A percentile compares a stretch with the other conserved stretches of the same genome.
These are phyloP conservation scores for Aureobasidium sp. DNA, from an alignment of 2,329 filamentous ascomycete genomes.

Conservation along the genomic window DNA sequence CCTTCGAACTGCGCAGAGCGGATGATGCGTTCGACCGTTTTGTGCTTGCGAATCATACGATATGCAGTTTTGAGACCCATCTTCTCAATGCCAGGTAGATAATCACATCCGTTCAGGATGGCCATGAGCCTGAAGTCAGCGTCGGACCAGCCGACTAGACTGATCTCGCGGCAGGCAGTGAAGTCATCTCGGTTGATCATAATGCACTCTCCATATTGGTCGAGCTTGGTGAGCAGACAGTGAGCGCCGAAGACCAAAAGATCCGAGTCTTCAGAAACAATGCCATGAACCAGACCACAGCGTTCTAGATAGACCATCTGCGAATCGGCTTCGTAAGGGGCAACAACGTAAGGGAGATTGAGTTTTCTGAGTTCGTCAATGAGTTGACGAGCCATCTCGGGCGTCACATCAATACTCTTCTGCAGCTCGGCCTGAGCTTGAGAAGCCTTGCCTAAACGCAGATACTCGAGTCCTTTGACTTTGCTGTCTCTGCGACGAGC, in stretches of 20 bases:
- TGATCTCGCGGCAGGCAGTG: constrained; percentile 78
- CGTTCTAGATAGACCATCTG: constrained; percentile 91
- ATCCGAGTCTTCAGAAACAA: constrained; percentile 94
- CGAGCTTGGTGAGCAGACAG: constrained; percentile 83
- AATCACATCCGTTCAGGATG: constrained; percentile 93
- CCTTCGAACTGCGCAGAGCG: constrained; percentile 82
- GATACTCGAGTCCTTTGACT: constrained; percentile 64
- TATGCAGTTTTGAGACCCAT: constrained; percentile 93
- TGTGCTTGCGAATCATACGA: constrained; percentile 81
- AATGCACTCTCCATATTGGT: constrained; percentile 85
- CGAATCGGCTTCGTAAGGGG: constrained; percentile 95
- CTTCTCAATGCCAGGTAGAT: constrained; percentile 74
- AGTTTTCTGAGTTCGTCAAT: constrained; percentile 85
- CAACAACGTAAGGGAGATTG: constrained; percentile 78
- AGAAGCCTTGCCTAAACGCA: constrained; percentile 69
- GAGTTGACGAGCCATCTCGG: constrained; percentile 83
- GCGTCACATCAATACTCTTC: constrained; percentile 91
- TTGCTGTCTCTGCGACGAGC: constrained; percentile 69
- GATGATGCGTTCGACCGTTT: constrained; percentile 73
- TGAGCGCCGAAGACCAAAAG: constrained; percentile 91
- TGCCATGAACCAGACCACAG: constrained; percentile 73
- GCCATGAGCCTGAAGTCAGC: constrained; percentile 89
- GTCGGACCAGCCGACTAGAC: constrained; percentile 85
- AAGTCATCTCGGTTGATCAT: constrained; percentile 89
- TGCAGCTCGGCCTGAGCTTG: constrained; percentile 83